phyloP scores from a whole-genome alignment of 306 rosid genomes.

The Notholithocarpus densiflorus region DNA sequence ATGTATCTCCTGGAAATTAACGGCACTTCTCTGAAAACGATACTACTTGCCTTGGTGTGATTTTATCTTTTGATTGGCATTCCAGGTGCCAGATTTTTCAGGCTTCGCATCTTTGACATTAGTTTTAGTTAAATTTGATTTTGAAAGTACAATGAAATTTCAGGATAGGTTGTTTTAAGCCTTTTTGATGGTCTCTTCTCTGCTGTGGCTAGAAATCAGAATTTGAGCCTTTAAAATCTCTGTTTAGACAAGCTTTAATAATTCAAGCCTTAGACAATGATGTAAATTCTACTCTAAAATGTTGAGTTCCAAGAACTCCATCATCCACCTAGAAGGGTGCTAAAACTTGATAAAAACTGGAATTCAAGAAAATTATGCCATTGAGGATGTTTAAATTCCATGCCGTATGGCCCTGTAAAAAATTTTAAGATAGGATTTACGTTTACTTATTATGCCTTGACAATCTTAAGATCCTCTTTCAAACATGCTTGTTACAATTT shows the following conservation, averaged over 20 bases:
- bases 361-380: no score
- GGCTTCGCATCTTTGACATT: no score
- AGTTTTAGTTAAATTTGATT: no score
- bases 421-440: not conserved
- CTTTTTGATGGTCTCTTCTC: not conserved
- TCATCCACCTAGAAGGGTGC: not conserved
- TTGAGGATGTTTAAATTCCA: no score
- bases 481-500: conserved; percentile 12
- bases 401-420: no score
- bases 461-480: not conserved
- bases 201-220: not conserved
- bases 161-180: not conserved
- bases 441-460: not conserved
- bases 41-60: not conserved
- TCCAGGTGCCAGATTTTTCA: not conserved
- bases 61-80: not conserved
- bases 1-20: not conserved
- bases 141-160: not conserved
- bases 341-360: not conserved
- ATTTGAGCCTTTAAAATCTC: not conserved
- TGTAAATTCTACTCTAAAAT: not conserved
- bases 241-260: no score
- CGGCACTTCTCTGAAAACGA: not conserved
- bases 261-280: no score
- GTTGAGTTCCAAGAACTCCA: not conserved